Evolutionary conservation across 75 land plant species (phyloP), one percentile per base, ranked within the genome.

Genomic region (Sequoia sempervirens): DNA sequence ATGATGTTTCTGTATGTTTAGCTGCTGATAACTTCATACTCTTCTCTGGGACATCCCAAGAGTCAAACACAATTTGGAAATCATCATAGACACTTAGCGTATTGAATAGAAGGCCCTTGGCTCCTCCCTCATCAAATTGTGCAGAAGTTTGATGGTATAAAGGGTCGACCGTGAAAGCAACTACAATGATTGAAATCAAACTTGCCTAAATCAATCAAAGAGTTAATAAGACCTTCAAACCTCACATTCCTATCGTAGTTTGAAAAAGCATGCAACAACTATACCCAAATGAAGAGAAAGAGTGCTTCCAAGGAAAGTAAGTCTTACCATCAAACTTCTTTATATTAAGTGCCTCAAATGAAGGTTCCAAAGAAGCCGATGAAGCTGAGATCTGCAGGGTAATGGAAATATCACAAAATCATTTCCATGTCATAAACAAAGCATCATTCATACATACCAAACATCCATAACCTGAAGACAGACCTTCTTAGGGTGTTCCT

Each of bases 41-140:
- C 78, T 88, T 94, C 80, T 92, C 96, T 46, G 98, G 98, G 37
- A 87, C 88, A 78, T 97, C 99, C 66, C 76, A 40, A 58, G 99
- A 97, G 90, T 97, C 98, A 88, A 97, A 97, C 38, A 97, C 87
- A 4, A 97, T 93, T 47, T 89, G 87, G 79, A 98, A 97, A 58
- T 90, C 90, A 83, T 88, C 92, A 89, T 91, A 96, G 4, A 97
- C 98, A 80, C 95, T 90, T 47, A 97, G 92, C 68, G 91, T 96
- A 82, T 96, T 93, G 75, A 97, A 81, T 9, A 97, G 88, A 69
- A 97, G 96, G 79, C 99, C 99, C 84, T 91, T 94, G 15, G 98
- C 98, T 84, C 99, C 99, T 88, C 99, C 99, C 89, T 97, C 99
- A 91, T 97, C 99, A 87, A 97, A 96, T 78, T 96, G 99, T 37